phyloP scores from a whole-genome alignment of 2,329 filamentous ascomycete species.

The Sporothrix mexicana region DNA sequence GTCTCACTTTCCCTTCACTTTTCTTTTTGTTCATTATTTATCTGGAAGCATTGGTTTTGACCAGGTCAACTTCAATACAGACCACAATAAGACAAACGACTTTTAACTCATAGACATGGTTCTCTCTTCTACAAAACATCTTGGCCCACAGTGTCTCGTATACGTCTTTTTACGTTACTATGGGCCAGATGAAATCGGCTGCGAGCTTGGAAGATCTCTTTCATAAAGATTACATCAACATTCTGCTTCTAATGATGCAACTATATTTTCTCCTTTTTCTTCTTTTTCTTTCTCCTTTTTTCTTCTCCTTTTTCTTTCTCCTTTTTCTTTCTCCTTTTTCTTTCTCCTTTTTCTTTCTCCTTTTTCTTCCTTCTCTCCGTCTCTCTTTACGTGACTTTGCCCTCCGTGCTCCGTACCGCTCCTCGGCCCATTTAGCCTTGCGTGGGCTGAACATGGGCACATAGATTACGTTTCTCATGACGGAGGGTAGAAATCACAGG shows the following conservation, averaged over 20 bases:
- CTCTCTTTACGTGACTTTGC: not conserved
- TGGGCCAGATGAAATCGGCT: not conserved
- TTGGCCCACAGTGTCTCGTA: too few relatives aligned
- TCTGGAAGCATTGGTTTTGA: conserved; percentile 1
- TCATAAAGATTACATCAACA: too few relatives aligned
- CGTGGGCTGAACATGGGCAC: not conserved
- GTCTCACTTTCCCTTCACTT: not conserved
- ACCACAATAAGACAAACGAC: not conserved
- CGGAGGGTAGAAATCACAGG: not conserved
- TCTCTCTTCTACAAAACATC: too few relatives aligned
- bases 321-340: not conserved
- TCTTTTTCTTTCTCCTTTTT: too few relatives aligned
- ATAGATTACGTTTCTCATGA: conserved; percentile 1
- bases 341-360: too few relatives aligned
- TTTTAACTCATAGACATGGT: too few relatives aligned
- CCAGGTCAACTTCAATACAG: not conserved
- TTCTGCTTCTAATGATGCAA: too few relatives aligned
- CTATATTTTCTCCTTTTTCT: too few relatives aligned
- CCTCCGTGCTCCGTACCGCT: not conserved
- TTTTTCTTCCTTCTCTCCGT: not conserved
- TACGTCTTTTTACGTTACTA: not conserved
- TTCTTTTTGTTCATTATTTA: not conserved
- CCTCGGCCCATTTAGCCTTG: not conserved
- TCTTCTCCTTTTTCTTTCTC: too few relatives aligned
- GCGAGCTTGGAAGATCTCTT: not conserved